Evolutionary conservation across 441 rosid genomes (phyloP).

Genomic region (Euphorbia celastroides): DNA sequence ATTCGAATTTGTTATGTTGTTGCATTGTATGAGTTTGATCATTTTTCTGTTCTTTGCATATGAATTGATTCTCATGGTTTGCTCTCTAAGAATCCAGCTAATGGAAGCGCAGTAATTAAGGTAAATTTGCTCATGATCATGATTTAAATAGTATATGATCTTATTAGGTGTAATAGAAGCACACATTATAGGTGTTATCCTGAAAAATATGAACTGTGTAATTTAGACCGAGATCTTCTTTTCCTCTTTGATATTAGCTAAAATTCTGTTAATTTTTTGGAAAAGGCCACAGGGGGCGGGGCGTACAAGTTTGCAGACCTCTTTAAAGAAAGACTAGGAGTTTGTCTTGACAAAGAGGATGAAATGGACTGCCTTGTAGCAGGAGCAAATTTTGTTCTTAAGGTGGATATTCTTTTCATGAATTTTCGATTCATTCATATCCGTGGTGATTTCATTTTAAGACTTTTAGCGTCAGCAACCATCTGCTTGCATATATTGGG

Average conservation of each 20-base stretch:
- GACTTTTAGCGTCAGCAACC: not conserved
- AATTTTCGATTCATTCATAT: not conserved
- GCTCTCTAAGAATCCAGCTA: constrained; percentile 35
- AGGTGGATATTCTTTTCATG: no score
- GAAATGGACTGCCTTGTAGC: constrained; percentile 99
- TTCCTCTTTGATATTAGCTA: not conserved
- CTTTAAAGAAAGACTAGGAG: constrained; percentile 92
- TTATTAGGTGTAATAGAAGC: not conserved
- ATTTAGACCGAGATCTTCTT: not conserved
- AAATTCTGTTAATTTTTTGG: constrained; percentile 27
- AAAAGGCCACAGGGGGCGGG: constrained; percentile 99
- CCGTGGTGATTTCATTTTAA: not conserved
- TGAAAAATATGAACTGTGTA: constrained; percentile 1
- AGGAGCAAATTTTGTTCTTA: constrained; percentile 97
- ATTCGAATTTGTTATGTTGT: constrained; percentile 7
- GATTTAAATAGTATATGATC: not conserved
- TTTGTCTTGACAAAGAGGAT: constrained; percentile 97
- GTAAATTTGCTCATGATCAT: constrained; percentile 23
- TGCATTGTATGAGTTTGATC: not conserved
- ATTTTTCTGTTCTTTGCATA: constrained; percentile 18
- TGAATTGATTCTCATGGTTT: constrained; percentile 45
- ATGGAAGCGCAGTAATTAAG: constrained; percentile 50
- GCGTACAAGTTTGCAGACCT: constrained; percentile 91
- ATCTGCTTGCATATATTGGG: constrained; percentile 2
- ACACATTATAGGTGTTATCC: no score